Conservation (phyloP, 495 filamentous ascomycete genomes). For the Darksidea phi region DNA sequence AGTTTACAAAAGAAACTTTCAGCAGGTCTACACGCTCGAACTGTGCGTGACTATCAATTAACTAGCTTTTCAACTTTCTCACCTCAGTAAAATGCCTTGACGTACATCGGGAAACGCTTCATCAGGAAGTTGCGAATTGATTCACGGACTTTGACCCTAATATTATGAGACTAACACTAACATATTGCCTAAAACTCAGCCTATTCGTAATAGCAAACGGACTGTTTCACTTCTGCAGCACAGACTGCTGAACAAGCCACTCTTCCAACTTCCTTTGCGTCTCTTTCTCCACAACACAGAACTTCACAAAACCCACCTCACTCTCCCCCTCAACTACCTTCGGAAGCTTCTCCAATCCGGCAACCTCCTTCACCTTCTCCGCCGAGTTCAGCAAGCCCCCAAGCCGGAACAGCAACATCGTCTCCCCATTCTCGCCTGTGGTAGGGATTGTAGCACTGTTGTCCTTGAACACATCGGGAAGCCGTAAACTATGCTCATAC, state of each 20-base stretch:
- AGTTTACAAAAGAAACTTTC: too few species aligned
- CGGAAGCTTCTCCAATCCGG: constrained; percentile 23
- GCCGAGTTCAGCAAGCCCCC: constrained; percentile 21
- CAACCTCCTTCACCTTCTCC: constrained; percentile 28
- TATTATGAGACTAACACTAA: too few species aligned
- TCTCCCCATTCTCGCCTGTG: constrained; percentile 7
- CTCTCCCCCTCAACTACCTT: constrained; percentile 13
- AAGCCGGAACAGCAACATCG: constrained; percentile 24
- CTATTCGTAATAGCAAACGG: too few species aligned
- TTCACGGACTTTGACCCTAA: too few species aligned
- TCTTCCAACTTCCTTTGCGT: constrained; percentile 16
- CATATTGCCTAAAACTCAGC: too few species aligned
- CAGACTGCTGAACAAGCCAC: constrained; percentile 17
- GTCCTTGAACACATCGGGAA: constrained; percentile 19
- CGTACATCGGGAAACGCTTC: too few species aligned
- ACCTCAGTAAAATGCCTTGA: too few species aligned
- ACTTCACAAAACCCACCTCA: constrained; percentile 6
- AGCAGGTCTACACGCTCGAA: too few species aligned
- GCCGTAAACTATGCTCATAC: constrained; percentile 33
- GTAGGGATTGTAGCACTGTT: constrained; percentile 26
- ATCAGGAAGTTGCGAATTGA: too few species aligned
- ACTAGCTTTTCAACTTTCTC: too few species aligned
- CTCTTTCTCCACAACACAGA: constrained; percentile 21
- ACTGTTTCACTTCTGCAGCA: not conserved
- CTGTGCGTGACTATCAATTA: too few species aligned